Base-by-base conservation (phyloP, 306 rosid genomes). In the barrel medic (Medicago truncatula) region DNA sequence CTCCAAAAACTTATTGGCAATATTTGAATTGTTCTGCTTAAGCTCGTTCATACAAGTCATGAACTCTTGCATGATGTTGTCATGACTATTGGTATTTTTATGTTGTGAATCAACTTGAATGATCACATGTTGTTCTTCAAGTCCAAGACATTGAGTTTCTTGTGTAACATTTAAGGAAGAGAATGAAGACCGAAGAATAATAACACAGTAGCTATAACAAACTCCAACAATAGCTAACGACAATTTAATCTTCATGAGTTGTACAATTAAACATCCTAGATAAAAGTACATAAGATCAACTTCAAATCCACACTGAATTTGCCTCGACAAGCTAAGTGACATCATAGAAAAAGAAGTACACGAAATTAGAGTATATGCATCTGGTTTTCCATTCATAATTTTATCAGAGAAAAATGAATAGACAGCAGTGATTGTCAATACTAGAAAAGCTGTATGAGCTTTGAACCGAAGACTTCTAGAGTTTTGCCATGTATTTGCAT, bases 321-420 rank as follows among this genome's bases (percentile, higher is more conserved):
- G 58, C 18, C 57, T 23, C 2, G 69, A 73, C 25, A 73, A 59
- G n/a, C 77, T 9, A 1, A 59, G 58, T 0, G 77, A 58, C 77
- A 73, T 73, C 68, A 73, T 3, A 23, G 69, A 44, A 25, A 73
- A 73, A 3, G 77, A 17, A 5, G 18, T 69, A 41, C 59, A 41
- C 2, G 69, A 73, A 58, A 59, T 59, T 2, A 73, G 10, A n/a
- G 44, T 73, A 41, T 15, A 44, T 15, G 17, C 28, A 25, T 73
- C 77, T 14, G 61, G 14, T 56, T 9, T 56, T 3, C 31, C 34
- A 56, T 18, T 56, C 61, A 56, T 21, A 0, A 18, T 11, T 56
- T 56, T 56, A 18, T 56, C 61, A 1, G 25, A 18, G 31, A 56
- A 56, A 20, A 56, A 56, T 2, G 31, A 56, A 16, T 56, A 56